These are phyloP conservation scores for Cladophialophora psammophila DNA, from an alignment of 2,329 filamentous ascomycete species.

Conservation along the genomic window DNA sequence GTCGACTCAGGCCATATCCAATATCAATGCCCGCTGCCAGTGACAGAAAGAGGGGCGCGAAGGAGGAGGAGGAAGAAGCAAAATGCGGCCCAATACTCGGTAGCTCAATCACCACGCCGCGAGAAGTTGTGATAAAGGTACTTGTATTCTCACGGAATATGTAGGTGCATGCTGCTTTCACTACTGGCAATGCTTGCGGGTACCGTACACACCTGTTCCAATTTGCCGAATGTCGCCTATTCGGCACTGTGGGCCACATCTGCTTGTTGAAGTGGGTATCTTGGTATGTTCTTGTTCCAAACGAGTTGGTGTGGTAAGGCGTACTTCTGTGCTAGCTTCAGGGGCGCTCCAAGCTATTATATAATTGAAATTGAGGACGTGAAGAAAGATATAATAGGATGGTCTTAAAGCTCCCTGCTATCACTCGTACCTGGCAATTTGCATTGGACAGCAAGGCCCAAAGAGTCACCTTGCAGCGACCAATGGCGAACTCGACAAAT, in stretches of 20 bases:
- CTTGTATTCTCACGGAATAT: too few species aligned
- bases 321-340: neutral
- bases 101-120: too few species aligned
- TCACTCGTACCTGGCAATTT: too few species aligned
- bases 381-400: neutral
- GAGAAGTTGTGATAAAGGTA: too few species aligned
- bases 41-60: too few species aligned
- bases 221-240: neutral
- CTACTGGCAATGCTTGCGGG: neutral
- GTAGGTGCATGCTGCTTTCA: neutral
- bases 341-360: neutral
- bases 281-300: neutral
- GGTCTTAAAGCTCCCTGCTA: neutral
- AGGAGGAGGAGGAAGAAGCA: too few species aligned
- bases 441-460: neutral
- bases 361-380: neutral
- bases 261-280: neutral
- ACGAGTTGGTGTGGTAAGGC: neutral
- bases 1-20: too few species aligned
- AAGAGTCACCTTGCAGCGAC: neutral
- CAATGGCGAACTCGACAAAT: neutral
- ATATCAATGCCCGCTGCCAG: too few species aligned
- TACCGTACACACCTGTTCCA: neutral
- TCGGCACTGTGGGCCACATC: neutral
- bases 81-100: too few species aligned